Base-by-base conservation (phyloP, 805 yeast species). In the Lachancea fermentati region DNA sequence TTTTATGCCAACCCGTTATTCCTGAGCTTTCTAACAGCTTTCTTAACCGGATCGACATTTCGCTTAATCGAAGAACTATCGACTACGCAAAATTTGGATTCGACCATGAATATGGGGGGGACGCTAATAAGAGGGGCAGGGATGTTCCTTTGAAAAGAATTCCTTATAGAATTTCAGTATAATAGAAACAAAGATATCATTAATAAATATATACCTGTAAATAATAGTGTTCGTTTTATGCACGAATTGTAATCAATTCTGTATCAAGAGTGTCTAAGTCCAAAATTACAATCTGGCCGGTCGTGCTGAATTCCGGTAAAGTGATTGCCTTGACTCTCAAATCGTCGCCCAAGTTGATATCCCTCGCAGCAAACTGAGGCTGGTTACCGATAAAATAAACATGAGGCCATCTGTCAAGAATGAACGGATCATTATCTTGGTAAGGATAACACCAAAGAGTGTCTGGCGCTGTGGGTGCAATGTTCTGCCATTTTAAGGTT, bases 401-500 rank as follows among this genome's bases (percentile, higher is more conserved):
- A 57, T 87, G 89, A 1, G 97, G 97, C 13, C 85, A 76, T 52
- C 85, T 85, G 7, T 66, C 66, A n/a, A 93, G 65, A 2, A 79
- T 68, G 59, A 91, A 87, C 3, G 97, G 97, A 60, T 93, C 97
- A 2, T 57, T 52, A 18, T 78, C 76, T 8, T 73, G 72, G 53
- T 72, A 89, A 1, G 98, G 97, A 52, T 86, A 88, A 49, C 95
- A 80, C 72, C 89, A 83, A 32, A 93, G 64, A 0, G 98, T 93
- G 55, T 93, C 97, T 0, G 98, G 98, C 1, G 96, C 95, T 0
- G 97, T 88, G 2, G 98, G 98, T 1, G 85, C 79, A 17, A 85
- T 68, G 54, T 86, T 86, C 53, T 88, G 91, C 95, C 96, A 89
- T 34, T 67, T 64, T 28, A 93, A 55, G 0, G 85, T 82, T 12